These are phyloP conservation scores for Myxozyma neglecta DNA, from an alignment of 805 yeast genomes.

Conservation along the genomic window DNA sequence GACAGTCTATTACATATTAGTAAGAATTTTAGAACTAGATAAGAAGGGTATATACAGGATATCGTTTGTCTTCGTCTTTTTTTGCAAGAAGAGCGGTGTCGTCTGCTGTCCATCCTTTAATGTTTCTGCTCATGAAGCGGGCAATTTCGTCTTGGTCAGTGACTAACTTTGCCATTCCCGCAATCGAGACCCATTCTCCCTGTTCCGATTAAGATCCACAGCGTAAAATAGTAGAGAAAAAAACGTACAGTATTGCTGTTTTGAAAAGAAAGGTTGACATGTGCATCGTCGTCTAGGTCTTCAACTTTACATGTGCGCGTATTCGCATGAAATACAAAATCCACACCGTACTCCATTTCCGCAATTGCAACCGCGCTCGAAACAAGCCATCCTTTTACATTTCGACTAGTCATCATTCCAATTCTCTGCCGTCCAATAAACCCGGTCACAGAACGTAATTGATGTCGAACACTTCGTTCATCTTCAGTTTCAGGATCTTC, in stretches of 20 bases:
- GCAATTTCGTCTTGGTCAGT: constrained; percentile 14
- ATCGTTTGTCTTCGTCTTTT: constrained; percentile 2
- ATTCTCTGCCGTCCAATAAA: constrained; percentile 21
- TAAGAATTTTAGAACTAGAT: not conserved
- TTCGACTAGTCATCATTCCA: constrained; percentile 27
- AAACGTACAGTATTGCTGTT: constrained; percentile 22
- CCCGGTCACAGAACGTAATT: constrained; percentile 2
- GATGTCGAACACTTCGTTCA: constrained; percentile 16
- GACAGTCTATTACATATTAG: constrained; percentile 1
- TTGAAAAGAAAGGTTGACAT: constrained; percentile 26
- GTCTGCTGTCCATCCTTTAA: constrained; percentile 16
- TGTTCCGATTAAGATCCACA: not conserved
- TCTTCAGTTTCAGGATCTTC: constrained; percentile 25
- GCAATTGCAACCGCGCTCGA: constrained; percentile 23
- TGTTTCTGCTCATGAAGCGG: constrained; percentile 3
- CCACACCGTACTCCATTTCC: constrained; percentile 24
- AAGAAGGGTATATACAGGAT: not conserved
- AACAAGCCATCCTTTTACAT: constrained; percentile 20
- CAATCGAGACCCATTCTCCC: constrained; percentile 30
- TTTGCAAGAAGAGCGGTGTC: not conserved
- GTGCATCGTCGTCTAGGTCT: constrained; percentile 22
- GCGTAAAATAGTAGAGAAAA: not conserved
- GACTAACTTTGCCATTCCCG: constrained; percentile 21
- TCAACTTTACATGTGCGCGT: constrained; percentile 19
- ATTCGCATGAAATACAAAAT: constrained; percentile 26